phyloP scores from a whole-genome alignment of 495 filamentous ascomycete genomes.

The Corynascus novoguineensis region DNA sequence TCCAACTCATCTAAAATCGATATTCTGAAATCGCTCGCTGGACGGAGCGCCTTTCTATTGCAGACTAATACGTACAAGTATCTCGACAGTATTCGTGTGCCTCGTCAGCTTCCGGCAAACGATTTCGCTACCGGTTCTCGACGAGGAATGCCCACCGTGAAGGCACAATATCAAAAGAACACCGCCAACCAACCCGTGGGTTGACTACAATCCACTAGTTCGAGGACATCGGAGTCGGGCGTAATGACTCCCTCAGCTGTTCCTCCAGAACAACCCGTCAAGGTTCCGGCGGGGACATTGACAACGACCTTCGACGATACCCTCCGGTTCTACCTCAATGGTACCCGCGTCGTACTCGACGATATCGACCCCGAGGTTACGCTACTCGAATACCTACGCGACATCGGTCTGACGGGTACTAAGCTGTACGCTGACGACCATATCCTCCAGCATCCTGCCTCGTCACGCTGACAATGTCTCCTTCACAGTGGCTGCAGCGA shows the following conservation, averaged over 20 bases:
- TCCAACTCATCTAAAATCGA: neutral
- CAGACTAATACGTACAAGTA: too few species aligned
- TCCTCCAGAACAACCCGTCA: conserved; percentile 35
- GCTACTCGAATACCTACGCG: conserved; percentile 83
- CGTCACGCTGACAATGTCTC: conserved; percentile 20
- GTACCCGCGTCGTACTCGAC: conserved; percentile 81
- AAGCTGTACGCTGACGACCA: conserved; percentile 50
- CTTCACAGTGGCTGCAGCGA: conserved; percentile 76
- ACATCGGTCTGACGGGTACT: conserved; percentile 76
- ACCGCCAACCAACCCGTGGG: neutral
- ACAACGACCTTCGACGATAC: conserved; percentile 43
- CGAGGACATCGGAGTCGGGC: neutral
- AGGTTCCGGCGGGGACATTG: conserved; percentile 25
- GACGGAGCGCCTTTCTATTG: neutral
- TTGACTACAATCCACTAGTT: neutral
- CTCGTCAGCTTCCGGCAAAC: too few species aligned
- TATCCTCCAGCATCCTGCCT: conserved; percentile 9
- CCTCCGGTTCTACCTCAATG: conserved; percentile 89
- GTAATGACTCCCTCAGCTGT: conserved; percentile 47
- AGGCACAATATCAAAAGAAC: neutral
- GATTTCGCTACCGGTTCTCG: too few species aligned
- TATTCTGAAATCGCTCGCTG: neutral
- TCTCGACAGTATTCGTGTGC: too few species aligned
- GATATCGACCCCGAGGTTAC: conserved; percentile 87
- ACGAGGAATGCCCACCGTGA: neutral